Percentiles rank a stretch among this genome's conserved stretches.
These are phyloP conservation scores for Syzygium malaccense DNA, from an alignment of 441 rosid genomes.

Conservation along the genomic window DNA sequence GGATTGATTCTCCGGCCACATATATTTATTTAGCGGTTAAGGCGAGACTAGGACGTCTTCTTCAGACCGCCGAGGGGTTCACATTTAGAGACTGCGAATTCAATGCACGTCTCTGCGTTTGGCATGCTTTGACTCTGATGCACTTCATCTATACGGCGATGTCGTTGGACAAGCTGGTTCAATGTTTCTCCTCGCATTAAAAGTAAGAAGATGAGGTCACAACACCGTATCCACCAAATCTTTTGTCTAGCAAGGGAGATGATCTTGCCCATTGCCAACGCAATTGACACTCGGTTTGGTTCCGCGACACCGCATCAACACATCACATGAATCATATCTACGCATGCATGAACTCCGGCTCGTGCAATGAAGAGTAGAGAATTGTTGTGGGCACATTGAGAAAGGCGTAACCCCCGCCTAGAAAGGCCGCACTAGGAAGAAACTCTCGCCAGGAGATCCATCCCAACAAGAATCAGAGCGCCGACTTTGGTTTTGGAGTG, in stretches of 20 bases:
- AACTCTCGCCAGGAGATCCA: neutral
- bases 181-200: neutral
- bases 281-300: neutral
- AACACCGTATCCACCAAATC: neutral
- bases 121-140: neutral
- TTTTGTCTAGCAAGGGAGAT: neutral
- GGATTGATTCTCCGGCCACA: neutral
- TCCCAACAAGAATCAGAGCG: neutral
- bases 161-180: neutral
- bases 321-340: neutral
- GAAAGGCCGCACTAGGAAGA: neutral
- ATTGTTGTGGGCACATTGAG: neutral
- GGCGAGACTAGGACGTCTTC: neutral
- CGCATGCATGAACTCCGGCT: neutral
- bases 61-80: neutral
- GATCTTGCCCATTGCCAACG: neutral
- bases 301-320: neutral
- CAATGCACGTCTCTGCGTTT: neutral
- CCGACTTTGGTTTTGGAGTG: neutral
- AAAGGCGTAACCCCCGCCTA: neutral
- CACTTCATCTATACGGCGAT: neutral
- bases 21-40: no score
- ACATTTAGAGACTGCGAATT: neutral
- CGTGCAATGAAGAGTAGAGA: neutral
- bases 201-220: neutral